phyloP scores from a whole-genome alignment of 176 grass and related monocot species.

The Aegilops speltoides region DNA sequence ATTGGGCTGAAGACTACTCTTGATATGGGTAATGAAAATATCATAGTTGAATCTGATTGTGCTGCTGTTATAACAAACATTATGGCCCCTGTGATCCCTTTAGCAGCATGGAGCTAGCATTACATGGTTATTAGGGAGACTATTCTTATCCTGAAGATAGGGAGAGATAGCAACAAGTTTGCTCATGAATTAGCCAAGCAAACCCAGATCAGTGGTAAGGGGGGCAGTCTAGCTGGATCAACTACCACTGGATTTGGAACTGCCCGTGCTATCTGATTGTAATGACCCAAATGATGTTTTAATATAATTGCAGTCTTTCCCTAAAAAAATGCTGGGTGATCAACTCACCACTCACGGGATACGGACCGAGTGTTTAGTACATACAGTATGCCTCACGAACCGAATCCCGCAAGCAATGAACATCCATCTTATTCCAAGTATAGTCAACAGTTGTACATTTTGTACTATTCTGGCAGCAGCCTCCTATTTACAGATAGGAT shows the following conservation, averaged over 20 bases:
- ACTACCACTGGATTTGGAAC: too few relatives aligned
- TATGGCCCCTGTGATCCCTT: not conserved
- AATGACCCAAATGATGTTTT: too few relatives aligned
- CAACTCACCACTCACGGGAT: too few relatives aligned
- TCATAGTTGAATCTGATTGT: too few relatives aligned
- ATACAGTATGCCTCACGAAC: not conserved
- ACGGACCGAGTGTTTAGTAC: not conserved
- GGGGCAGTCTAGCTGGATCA: too few relatives aligned
- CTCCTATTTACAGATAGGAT: conserved; percentile 36
- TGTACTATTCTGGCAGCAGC: not conserved
- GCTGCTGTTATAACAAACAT: too few relatives aligned
- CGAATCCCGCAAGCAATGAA: not conserved
- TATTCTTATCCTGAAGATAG: not conserved
- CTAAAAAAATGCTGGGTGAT: too few relatives aligned
- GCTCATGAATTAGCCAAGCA: not conserved
- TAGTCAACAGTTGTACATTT: not conserved
- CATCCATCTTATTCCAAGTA: conserved; percentile 12
- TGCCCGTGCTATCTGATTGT: too few relatives aligned
- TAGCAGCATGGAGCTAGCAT: not conserved
- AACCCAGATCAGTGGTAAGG: too few relatives aligned
- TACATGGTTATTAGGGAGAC: not conserved
- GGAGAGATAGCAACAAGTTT: not conserved
- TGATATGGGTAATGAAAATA: too few relatives aligned
- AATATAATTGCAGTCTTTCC: too few relatives aligned
- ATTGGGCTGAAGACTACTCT: too few relatives aligned